A percentile compares a stretch with the other conserved stretches of the same genome.
Evolutionary conservation across 345 rosid genomes (phyloP).

Genomic region (Trapa bicornis): DNA sequence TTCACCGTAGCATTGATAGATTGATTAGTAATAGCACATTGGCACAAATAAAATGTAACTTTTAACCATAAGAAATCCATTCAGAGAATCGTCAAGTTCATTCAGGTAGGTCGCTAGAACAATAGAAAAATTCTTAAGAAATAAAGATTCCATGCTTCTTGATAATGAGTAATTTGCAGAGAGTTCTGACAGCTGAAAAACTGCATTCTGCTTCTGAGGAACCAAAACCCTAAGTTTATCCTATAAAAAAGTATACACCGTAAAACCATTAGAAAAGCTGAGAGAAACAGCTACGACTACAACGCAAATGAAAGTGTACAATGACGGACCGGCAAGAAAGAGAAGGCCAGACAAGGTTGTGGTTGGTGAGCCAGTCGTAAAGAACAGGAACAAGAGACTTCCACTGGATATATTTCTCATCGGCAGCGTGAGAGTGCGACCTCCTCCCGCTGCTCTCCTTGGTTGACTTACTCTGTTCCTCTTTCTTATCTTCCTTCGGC

Average conservation of each 20-base stretch:
- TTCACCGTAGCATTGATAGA: neutral
- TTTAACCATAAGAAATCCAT: neutral
- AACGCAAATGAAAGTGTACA: constrained; percentile 18
- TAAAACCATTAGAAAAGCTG: neutral
- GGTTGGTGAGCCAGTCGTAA: constrained; percentile 20
- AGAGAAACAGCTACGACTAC: neutral
- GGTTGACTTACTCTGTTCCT: constrained; percentile 11
- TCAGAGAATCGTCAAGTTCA: neutral
- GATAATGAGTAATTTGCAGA: neutral
- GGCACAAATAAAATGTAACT: neutral
- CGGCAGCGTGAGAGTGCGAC: constrained; percentile 37
- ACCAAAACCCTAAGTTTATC: neutral
- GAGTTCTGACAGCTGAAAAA: neutral
- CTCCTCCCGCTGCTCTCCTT: constrained; percentile 23
- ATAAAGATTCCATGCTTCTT: neutral
- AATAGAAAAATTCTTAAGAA: neutral
- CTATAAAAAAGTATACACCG: neutral
- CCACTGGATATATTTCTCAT: constrained; percentile 94
- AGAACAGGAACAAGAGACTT: constrained; percentile 18
- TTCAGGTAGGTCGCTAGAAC: neutral
- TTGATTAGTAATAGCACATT: neutral
- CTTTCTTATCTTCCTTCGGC: constrained; percentile 60
- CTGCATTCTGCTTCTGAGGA: neutral
- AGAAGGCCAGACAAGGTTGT: constrained; percentile 99
- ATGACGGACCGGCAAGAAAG: constrained; percentile 84